These are phyloP conservation scores for Xylariaceae sp. DNA, from an alignment of 2,329 filamentous ascomycete species.

Conservation along the genomic window DNA sequence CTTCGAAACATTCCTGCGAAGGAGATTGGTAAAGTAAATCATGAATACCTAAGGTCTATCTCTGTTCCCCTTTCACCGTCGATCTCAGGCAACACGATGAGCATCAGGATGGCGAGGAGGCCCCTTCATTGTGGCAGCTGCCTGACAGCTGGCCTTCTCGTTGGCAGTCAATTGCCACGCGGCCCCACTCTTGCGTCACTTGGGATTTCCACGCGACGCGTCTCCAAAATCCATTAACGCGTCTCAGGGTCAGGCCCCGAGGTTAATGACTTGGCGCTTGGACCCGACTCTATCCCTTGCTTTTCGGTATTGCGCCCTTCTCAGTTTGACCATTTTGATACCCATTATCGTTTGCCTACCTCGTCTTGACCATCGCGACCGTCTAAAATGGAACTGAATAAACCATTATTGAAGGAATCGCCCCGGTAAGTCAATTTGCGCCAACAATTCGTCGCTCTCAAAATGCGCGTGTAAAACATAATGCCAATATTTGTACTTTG, in stretches of 20 bases:
- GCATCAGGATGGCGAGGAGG: background rate
- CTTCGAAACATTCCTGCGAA: slow-evolving; percentile 20
- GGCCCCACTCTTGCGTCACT: slow-evolving; percentile 22
- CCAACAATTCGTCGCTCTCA: background rate
- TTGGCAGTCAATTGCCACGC: background rate
- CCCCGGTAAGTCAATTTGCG: slow-evolving; percentile 11
- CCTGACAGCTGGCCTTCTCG: background rate
- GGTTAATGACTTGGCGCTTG: slow-evolving; percentile 3
- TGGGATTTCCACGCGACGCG: slow-evolving; percentile 19
- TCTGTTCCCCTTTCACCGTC: background rate
- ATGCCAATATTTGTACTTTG: background rate
- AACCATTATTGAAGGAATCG: slow-evolving; percentile 4
- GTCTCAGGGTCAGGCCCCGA: background rate
- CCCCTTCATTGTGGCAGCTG: background rate
- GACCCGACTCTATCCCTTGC: background rate
- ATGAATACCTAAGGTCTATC: slow-evolving; percentile 1
- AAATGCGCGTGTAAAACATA: background rate
- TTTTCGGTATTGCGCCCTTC: background rate
- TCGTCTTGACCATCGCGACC: background rate
- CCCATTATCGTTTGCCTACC: background rate
- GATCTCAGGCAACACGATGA: background rate
- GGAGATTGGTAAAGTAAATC: slow-evolving; percentile 12
- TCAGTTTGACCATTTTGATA: background rate
- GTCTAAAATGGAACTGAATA: slow-evolving; percentile 14
- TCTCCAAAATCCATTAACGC: slow-evolving; percentile 17